These are phyloP conservation scores for Ogataea philodendri DNA, from an alignment of 805 yeast genomes.

Conservation along the genomic window DNA sequence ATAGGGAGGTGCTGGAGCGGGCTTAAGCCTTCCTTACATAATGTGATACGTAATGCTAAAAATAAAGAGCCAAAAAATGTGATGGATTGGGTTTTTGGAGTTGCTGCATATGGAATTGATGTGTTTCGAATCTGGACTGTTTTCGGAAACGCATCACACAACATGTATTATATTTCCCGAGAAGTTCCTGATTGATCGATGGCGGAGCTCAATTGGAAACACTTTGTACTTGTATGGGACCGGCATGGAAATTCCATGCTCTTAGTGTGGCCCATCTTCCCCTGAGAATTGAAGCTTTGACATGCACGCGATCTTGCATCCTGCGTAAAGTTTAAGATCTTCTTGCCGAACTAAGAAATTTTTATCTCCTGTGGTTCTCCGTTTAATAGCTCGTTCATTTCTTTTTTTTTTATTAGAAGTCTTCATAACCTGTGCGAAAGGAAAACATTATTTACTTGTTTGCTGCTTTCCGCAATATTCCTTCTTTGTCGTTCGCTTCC, in stretches of 20 bases:
- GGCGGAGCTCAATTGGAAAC: background rate
- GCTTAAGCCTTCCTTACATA: too few relatives aligned
- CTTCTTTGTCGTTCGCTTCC: constrained; percentile 2
- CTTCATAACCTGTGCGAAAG: constrained; percentile 5
- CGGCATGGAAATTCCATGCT: too few relatives aligned
- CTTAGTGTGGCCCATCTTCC: too few relatives aligned
- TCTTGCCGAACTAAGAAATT: constrained; percentile 1
- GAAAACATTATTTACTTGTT: constrained; percentile 4
- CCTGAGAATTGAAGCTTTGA: too few relatives aligned
- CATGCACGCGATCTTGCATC: too few relatives aligned
- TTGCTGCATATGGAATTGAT: too few relatives aligned
- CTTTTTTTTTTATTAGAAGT: constrained; percentile 4
- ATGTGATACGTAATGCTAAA: constrained; percentile 2
- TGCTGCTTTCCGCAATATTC: constrained; percentile 2
- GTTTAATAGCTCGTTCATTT: constrained; percentile 1
- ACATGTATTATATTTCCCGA: background rate
- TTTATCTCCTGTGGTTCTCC: constrained; percentile 3
- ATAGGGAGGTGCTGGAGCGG: background rate
- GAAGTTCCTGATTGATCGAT: background rate
- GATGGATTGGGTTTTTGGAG: too few relatives aligned
- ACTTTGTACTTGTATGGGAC: background rate
- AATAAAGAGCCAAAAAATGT: too few relatives aligned
- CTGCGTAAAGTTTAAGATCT: too few relatives aligned
- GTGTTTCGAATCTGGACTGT: background rate
- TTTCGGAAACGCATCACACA: constrained; percentile 4